Evolutionary conservation across 2,329 filamentous ascomycete genomes (phyloP), one percentile per base, ranked within the genome.

Genomic region (Aspergillus sergii): DNA sequence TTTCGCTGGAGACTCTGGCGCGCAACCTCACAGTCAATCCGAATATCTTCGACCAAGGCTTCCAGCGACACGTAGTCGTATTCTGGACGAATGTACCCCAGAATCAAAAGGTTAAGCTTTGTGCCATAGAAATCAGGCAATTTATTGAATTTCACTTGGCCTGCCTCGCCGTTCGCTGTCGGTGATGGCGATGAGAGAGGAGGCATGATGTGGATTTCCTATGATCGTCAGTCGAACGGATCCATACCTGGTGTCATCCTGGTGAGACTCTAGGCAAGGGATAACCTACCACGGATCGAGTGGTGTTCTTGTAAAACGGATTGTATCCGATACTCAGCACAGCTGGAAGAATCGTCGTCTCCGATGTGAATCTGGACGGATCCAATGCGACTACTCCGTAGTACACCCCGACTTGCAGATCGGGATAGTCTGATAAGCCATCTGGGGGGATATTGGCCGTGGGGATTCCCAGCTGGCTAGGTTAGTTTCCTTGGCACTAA

Each of bases 271-370:
- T 41, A 30, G n/a, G 58, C 39, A 45, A 46, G 34, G 46, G 46
- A 30, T n/a, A 34, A 81, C 79, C 48, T 78, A 83, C 85, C 74
- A 95, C 93, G 66, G 88, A 92, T 66, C 92, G 89, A 54, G 92
- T 88, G 5, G 86, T 89, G 84, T 99, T 98, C 77, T 94, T 93
- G 85, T 97, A 99, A 81, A 94, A 98, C 0, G 95, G 95, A 79
- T 98, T 99, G 86, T 94, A 98, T 51, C 95, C 95, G 69, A 97
- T 94, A 65, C 89, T 92, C 89, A 97, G 91, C 68, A 96, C 93
- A 86, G 96, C 95, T 1, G 92, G 92, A 78, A 90, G 92, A 61
- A 95, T 82, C 21, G 69, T 73, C 10, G 65, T 64, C 11, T 58
- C 60, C 16, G 66, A 67, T 9, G 62, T 53, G 61, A 75, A 78